Base-by-base conservation (phyloP, 495 filamentous ascomycete species). In the Trichoderma erinaceum region DNA sequence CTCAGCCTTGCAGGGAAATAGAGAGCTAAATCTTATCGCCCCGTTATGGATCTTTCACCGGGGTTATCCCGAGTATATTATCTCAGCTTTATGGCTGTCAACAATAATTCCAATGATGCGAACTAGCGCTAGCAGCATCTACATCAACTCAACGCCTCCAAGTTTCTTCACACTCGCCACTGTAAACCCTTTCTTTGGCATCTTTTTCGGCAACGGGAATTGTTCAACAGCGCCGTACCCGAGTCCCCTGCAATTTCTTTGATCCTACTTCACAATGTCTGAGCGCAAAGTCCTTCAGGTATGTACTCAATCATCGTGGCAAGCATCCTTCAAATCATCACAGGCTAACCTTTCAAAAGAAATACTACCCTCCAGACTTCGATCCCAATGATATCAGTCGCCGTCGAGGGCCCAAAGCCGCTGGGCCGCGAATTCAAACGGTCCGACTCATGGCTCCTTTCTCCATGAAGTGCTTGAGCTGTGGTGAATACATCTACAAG, bases 391-490 rank as follows among this genome's bases (percentile, higher is more conserved):
- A 89, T 80, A 82, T 85, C 66, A 89, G 92, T 63, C 86, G 86
- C 5, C 84, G 87, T 21, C 80, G 79, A 15, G 82, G 80, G 4
- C 87, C 88, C 38, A 95, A 94, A 73, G 82, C 86, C 66, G 80
- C 85, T 43, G 92, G 91, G 6, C 90, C 90, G 5, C 94, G 93
- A 70, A 85, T 92, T 23, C 90, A 93, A 73, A 92, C 89, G 5
- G 92, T 97, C 63, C 91, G 96, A n/a, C 82, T 99, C 23, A 98
- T 98, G 92, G 93, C 95, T 0, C 96, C 96, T 68, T 99, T 98
- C 65, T 78, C 87, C 32, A 96, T 99, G 90, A 92, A 91, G 78
- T 98, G 96, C 76, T 88, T 85, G 21, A 81, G 87, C 66, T 98
- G 94, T 77, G 94, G 92, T 74, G 93, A 97, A 81, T 97, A 91